A percentile compares a stretch with the other conserved stretches of the same genome.
phyloP scores from a whole-genome alignment of 2,329 filamentous ascomycete species.

The Cladophialophora immunda region DNA sequence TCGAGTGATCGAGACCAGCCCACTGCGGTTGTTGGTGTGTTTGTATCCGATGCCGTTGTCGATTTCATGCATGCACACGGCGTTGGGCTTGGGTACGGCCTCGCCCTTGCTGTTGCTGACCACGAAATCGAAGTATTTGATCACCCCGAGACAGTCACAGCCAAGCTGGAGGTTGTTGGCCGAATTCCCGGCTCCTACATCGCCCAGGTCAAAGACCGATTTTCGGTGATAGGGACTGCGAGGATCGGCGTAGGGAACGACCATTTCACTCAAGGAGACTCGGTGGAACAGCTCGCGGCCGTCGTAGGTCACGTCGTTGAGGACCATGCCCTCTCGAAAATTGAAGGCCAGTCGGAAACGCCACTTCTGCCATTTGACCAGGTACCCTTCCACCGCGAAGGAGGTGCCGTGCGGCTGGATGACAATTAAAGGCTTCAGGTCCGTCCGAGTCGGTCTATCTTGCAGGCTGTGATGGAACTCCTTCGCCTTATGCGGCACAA shows the following conservation, averaged over 20 bases:
- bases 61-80: conserved; percentile 54
- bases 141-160: conserved; percentile 55
- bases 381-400: conserved; percentile 45
- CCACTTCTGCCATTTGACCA: conserved; percentile 55
- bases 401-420: conserved; percentile 49
- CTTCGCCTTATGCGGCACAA: not conserved
- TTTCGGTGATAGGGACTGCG: conserved; percentile 54
- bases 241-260: conserved; percentile 55
- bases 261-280: conserved; percentile 54
- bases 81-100: conserved; percentile 51
- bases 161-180: conserved; percentile 55
- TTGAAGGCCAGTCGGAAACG: conserved; percentile 55
- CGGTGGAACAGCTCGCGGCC: conserved; percentile 53
- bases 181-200: conserved; percentile 53
- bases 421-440: conserved; percentile 49
- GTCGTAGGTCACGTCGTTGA: conserved; percentile 53
- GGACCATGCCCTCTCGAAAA: conserved; percentile 54
- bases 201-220: conserved; percentile 56
- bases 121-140: conserved; percentile 55
- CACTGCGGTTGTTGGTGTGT: conserved; percentile 51
- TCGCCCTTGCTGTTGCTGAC: conserved; percentile 47
- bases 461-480: not conserved
- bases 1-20: conserved; percentile 47
- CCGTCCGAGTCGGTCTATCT: conserved; percentile 39
- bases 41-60: conserved; percentile 53